These are phyloP conservation scores for Annona cherimola DNA, from an alignment of 164 flowering plant genomes.

Conservation along the genomic window DNA sequence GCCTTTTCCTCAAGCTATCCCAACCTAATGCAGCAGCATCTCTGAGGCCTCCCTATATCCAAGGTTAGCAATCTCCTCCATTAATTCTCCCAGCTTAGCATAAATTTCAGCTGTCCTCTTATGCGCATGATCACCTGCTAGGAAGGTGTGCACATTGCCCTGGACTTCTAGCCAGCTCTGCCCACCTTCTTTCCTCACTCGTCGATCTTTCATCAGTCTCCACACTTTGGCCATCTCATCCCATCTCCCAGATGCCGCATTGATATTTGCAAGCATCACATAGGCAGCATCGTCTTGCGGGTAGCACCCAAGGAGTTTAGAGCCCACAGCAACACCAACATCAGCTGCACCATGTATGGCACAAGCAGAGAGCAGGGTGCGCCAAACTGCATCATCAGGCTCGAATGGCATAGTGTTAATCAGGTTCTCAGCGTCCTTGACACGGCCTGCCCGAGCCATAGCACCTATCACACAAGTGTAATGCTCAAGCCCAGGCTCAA, in stretches of 20 bases:
- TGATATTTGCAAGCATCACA: conserved; percentile 48
- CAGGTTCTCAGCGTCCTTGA: conserved; percentile 50
- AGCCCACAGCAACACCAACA: conserved; percentile 32
- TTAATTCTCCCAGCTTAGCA: conserved; percentile 41
- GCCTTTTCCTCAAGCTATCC: conserved; percentile 38
- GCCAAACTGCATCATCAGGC: conserved; percentile 72
- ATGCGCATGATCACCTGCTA: conserved; percentile 51
- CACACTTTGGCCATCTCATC: conserved; percentile 49
- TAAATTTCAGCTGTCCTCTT: conserved; percentile 37
- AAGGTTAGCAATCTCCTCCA: conserved; percentile 41
- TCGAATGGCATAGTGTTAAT: conserved; percentile 54
- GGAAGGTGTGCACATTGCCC: conserved; percentile 52
- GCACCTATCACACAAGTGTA: conserved; percentile 69
- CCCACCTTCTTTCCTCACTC: conserved; percentile 52
- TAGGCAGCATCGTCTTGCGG: conserved; percentile 62
- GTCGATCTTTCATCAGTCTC: conserved; percentile 48
- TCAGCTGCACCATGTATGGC: conserved; percentile 34
- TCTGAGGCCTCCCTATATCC: conserved; percentile 47
- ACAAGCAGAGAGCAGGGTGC: conserved; percentile 41
- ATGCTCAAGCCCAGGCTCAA: conserved; percentile 59
- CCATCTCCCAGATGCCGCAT: conserved; percentile 43
- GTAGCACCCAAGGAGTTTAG: conserved; percentile 35
- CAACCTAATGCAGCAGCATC: conserved; percentile 41
- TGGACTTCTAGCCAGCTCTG: conserved; percentile 64
- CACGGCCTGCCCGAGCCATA: conserved; percentile 45